These are phyloP conservation scores for Penicillium sclerotiorum DNA, from an alignment of 2,329 filamentous ascomycete genomes.

Conservation along the genomic window DNA sequence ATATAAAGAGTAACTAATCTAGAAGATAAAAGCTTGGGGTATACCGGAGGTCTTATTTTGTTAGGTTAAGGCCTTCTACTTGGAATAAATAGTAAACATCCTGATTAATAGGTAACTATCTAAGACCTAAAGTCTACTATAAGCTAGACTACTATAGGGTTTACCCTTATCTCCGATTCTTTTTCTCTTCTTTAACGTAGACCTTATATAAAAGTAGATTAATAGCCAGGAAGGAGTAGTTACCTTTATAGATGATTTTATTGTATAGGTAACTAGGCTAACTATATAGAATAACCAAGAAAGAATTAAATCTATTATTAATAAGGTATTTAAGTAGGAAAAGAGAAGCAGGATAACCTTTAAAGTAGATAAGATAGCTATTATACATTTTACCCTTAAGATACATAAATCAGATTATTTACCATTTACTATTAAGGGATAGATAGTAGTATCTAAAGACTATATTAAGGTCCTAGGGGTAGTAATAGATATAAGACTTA, in stretches of 20 bases:
- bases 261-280: conserved; percentile 14
- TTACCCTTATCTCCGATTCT: conserved; percentile 42
- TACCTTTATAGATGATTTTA: conserved; percentile 23
- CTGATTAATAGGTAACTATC: conserved; percentile 19
- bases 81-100: conserved; percentile 26
- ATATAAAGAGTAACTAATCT: conserved; percentile 36
- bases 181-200: conserved; percentile 44
- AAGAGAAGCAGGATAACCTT: conserved; percentile 35
- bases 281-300: conserved; percentile 15
- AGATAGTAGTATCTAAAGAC: conserved; percentile 17
- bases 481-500: conserved; percentile 30
- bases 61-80: conserved; percentile 34
- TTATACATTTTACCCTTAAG: conserved; percentile 38
- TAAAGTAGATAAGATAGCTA: conserved; percentile 36
- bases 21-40: conserved; percentile 27
- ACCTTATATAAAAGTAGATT: conserved; percentile 38
- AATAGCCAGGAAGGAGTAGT: conserved; percentile 25
- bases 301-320: conserved; percentile 21
- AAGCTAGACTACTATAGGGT: conserved; percentile 23
- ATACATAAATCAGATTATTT: conserved; percentile 19
- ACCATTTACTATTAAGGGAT: conserved; percentile 23
- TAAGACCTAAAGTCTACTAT: conserved; percentile 13
- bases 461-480: too few relatives aligned
- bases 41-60: conserved; percentile 26
- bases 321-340: conserved; percentile 27